Evolutionary conservation across 139 green algal genomes (phyloP), one percentile per base, ranked within the genome.

Genomic region (Coelastrella sp.): DNA sequence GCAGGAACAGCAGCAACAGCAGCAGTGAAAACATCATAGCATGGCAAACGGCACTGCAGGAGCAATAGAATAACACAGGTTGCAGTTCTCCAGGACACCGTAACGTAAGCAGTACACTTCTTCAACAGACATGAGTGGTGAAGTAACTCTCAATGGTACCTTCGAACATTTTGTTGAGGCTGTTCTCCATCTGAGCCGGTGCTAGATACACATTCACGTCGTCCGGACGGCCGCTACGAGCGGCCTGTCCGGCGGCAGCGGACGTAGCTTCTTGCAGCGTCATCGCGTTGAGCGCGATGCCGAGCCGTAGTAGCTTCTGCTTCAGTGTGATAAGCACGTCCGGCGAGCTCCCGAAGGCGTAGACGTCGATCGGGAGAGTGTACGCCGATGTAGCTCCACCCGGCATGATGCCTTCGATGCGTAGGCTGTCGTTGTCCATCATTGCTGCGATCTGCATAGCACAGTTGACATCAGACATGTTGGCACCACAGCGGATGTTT

Each of bases 331-430:
- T 87, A 57, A 81, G 74, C 5, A 48, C 64, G 30, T 25, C 45
- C 40, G 51, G 53, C 38, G 57, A 53, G 1, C 23, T 43, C n/a
- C 81, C 51, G 35, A 60, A 72, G 25, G 21, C 45, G 50, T 77
- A 79, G 19, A 86, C 21, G 67, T 51, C 43, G 13, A 84, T 38
- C 5, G 78, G 78, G 30, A 84, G 50, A 0, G 48, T 80, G 27
- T 57, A 88, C 2, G 34, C 30, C 59, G 43, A 62, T 37, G 25
- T 35, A 35, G 45, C 23, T 4, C 25, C 80, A 7, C 75, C 79
- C 25, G 81, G 68, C 64, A 88, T 67, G 27, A 83, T 34, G 41
- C 88, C 87, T 71, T 93, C 89, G 15, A 94, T 82, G 17, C 48
- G 63, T 34, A 93, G 83, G 15, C 45, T 13, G 32, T 83, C 82